These are phyloP conservation scores for Tulasnella sp. DNA, from an alignment of 768 basidiomycete species.

Conservation along the genomic window DNA sequence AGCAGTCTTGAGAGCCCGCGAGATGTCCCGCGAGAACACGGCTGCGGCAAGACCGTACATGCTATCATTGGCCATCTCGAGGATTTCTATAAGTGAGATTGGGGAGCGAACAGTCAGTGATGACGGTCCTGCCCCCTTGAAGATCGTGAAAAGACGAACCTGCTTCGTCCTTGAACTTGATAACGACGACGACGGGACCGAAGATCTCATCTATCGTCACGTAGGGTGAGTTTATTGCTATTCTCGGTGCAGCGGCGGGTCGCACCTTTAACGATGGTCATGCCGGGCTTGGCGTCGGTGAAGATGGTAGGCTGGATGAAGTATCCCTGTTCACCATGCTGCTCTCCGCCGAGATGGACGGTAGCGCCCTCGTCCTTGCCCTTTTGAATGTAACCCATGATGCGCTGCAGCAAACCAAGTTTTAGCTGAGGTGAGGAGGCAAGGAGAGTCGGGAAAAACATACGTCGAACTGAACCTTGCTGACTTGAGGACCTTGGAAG, in stretches of 20 bases:
- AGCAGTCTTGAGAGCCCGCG: conserved; percentile 39
- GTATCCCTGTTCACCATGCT: conserved; percentile 47
- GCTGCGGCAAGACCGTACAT: conserved; percentile 82
- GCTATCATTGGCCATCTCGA: conserved; percentile 70
- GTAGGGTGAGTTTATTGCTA: neutral
- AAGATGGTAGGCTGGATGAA: conserved; percentile 62
- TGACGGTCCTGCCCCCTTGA: neutral
- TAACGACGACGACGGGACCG: conserved; percentile 62
- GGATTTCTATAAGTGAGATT: conserved; percentile 30
- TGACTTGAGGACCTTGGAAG: conserved; percentile 70
- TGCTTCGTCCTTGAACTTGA: conserved; percentile 66
- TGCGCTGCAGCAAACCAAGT: conserved; percentile 45
- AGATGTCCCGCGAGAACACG: conserved; percentile 65
- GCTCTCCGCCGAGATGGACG: conserved; percentile 58
- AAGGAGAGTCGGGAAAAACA: conserved; percentile 31
- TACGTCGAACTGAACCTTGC: conserved; percentile 68
- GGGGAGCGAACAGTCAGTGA: neutral
- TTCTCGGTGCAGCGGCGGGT: neutral
- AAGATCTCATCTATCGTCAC: conserved; percentile 60
- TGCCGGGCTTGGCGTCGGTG: conserved; percentile 58
- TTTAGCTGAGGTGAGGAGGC: neutral
- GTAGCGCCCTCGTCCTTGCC: conserved; percentile 70
- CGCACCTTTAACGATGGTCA: conserved; percentile 57
- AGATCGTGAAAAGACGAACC: no score
- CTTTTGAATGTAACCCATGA: conserved; percentile 72